Conservation (phyloP, 495 filamentous ascomycete species). For the Penicillium macrosclerotiorum region DNA sequence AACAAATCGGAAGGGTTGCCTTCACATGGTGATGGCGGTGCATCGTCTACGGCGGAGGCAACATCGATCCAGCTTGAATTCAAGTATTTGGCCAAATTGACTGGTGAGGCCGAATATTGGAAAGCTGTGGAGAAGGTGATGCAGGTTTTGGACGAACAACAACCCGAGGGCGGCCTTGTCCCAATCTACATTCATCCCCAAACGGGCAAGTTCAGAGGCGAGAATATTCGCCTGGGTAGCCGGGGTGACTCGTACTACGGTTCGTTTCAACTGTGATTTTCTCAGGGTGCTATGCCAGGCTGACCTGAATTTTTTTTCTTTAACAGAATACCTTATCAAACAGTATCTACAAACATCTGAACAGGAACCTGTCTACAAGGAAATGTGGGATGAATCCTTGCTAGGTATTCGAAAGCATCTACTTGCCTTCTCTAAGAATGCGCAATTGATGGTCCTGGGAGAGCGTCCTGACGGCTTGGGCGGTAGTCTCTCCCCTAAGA, state of each 20-base stretch:
- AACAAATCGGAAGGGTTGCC: slow-evolving; percentile 67
- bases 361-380: slow-evolving; percentile 80
- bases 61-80: slow-evolving; percentile 92
- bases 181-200: slow-evolving; percentile 88
- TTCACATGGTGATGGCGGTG: slow-evolving; percentile 82
- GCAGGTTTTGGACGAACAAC: slow-evolving; percentile 78
- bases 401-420: slow-evolving; percentile 87
- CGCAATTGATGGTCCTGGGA: slow-evolving; percentile 78
- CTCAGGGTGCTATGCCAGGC: too few species aligned
- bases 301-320: not conserved
- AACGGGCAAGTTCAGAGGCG: slow-evolving; percentile 70
- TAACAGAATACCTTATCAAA: slow-evolving; percentile 86
- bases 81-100: slow-evolving; percentile 95
- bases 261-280: slow-evolving; percentile 22
- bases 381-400: slow-evolving; percentile 90
- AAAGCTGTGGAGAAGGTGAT: slow-evolving; percentile 87
- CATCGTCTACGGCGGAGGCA: slow-evolving; percentile 91
- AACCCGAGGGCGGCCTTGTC: slow-evolving; percentile 74
- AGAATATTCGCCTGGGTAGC: slow-evolving; percentile 88
- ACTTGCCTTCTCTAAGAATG: slow-evolving; percentile 78
- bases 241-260: slow-evolving; percentile 95
- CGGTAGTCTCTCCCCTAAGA: slow-evolving; percentile 70
- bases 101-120: slow-evolving; percentile 91
- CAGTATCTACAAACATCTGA: slow-evolving; percentile 91
- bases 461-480: slow-evolving; percentile 78